phyloP scores from a whole-genome alignment of 345 rosid genomes.

The Acer campestre region DNA sequence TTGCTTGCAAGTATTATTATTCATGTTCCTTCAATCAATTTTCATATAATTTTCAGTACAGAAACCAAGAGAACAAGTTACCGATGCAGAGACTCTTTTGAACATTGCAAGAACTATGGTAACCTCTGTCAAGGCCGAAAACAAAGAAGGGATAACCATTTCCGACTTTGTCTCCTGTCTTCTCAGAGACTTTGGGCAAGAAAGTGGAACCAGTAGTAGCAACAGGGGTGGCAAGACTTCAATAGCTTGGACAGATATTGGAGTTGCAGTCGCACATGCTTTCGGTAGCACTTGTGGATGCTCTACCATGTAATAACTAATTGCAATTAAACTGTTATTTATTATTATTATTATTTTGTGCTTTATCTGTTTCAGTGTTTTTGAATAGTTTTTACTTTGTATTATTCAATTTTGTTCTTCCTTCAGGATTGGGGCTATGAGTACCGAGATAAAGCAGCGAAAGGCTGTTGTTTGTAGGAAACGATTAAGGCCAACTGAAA shows the following conservation, averaged over 20 bases:
- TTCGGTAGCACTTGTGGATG: conserved; percentile 33
- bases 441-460: conserved; percentile 26
- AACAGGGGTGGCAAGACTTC: conserved; percentile 8
- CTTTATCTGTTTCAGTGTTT: neutral
- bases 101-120: conserved; percentile 33
- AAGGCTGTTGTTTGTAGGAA: conserved; percentile 20
- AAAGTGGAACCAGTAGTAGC: conserved; percentile 19
- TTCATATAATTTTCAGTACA: conserved; percentile 33
- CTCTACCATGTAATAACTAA: conserved; percentile 38
- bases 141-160: conserved; percentile 33
- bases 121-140: conserved; percentile 30
- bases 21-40: neutral
- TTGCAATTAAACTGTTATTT: neutral
- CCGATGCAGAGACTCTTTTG: conserved; percentile 49
- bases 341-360: neutral
- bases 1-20: neutral
- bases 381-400: neutral
- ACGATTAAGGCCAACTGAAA: conserved; percentile 11
- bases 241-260: conserved; percentile 40
- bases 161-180: conserved; percentile 35
- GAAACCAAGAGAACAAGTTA: conserved; percentile 47
- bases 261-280: conserved; percentile 27
- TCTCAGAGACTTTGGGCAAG: conserved; percentile 25
- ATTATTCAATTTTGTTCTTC: neutral
- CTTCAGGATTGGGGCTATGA: conserved; percentile 47